Percentiles rank a stretch among this genome's conserved stretches.
Conservation (phyloP, 2,329 filamentous ascomycete genomes). For the Fusarium oxysporum region DNA sequence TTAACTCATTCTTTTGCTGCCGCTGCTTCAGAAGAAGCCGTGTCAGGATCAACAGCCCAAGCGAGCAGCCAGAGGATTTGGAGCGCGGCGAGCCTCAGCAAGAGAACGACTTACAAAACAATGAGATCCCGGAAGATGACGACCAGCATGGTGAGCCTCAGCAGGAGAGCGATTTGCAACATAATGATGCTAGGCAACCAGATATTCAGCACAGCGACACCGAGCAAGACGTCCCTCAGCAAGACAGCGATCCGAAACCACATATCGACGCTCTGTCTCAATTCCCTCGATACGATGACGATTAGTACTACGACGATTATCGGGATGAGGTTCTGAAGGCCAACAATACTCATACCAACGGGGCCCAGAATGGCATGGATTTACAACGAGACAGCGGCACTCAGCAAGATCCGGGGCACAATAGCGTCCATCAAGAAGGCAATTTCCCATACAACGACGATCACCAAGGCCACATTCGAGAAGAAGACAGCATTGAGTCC, state of each 20-base stretch:
- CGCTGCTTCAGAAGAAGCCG: not conserved
- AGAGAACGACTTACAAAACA: not conserved
- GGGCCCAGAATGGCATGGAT: not conserved
- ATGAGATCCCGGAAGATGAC: no score
- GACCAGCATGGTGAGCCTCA: not conserved
- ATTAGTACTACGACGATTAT: not conserved
- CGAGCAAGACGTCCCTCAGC: not conserved
- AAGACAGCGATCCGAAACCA: not conserved
- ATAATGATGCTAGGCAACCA: not conserved
- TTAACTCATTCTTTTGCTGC: accelerated
- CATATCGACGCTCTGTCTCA: accelerated
- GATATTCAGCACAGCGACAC: no score
- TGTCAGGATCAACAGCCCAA: not conserved
- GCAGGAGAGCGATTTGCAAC: not conserved
- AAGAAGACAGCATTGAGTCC: no score
- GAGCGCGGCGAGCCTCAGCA: not conserved
- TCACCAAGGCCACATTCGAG: no score
- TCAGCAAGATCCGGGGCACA: no score
- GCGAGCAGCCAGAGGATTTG: not conserved
- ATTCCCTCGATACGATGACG: not conserved
- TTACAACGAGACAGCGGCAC: not conserved
- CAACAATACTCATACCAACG: no score
- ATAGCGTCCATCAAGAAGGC: no score
- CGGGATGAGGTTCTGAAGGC: not conserved
- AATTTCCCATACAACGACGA: no score